Conservation (phyloP, 2,329 filamentous ascomycete species). For the Cryphonectria radicalis region DNA sequence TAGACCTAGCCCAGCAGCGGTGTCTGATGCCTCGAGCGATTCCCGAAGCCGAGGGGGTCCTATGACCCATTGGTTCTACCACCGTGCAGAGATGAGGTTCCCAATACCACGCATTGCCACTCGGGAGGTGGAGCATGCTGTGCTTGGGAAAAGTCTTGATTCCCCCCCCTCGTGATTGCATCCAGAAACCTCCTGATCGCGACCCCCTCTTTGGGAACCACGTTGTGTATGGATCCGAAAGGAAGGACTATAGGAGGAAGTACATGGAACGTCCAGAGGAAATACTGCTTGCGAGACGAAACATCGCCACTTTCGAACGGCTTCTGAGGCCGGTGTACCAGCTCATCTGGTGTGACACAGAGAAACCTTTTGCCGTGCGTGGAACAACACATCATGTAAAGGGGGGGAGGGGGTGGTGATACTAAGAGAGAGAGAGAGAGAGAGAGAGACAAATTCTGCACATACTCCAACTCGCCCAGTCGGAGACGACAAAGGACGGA, state of each 20-base stretch:
- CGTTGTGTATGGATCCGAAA: neutral
- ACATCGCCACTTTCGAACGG: neutral
- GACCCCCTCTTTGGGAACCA: neutral
- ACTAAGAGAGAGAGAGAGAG: neutral
- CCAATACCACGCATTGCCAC: neutral
- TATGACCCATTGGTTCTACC: neutral
- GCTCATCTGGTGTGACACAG: neutral
- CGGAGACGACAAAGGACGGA: neutral
- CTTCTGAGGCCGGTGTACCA: neutral
- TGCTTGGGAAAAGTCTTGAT: neutral
- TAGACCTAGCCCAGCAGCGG: neutral
- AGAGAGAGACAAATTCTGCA: neutral
- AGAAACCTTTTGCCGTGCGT: neutral
- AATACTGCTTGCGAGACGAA: neutral
- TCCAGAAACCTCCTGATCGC: neutral
- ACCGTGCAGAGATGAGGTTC: neutral
- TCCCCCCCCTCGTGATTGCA: neutral
- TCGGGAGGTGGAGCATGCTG: neutral
- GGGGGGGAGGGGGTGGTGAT: neutral
- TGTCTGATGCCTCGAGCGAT: neutral
- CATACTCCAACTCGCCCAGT: neutral
- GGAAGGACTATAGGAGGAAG: neutral
- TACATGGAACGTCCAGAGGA: neutral
- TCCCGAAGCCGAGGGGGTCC: neutral
- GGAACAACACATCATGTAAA: neutral